Evolutionary conservation across 257 asterid genomes (phyloP).

Genomic region (Sherardia arvensis): DNA sequence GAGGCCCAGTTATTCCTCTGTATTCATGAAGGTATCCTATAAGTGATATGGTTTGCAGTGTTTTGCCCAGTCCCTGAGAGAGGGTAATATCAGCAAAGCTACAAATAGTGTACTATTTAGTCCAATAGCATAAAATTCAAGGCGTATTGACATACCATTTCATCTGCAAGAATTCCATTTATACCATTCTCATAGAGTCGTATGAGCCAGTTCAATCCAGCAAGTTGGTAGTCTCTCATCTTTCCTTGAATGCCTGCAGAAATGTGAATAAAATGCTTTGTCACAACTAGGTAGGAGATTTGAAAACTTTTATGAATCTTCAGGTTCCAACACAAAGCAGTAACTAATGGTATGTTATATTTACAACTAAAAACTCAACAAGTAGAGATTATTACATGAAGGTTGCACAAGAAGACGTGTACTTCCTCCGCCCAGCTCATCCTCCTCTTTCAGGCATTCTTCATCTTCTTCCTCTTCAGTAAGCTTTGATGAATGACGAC

Average conservation of each 20-base stretch:
- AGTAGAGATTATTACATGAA: constrained; percentile 49
- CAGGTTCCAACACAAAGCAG: background rate
- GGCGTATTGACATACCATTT: constrained; percentile 53
- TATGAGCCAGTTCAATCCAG: constrained; percentile 97
- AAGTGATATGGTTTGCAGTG: constrained; percentile 94
- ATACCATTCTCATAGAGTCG: constrained; percentile 96
- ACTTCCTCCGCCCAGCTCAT: constrained; percentile 61
- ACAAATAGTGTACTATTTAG: background rate
- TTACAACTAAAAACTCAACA: background rate
- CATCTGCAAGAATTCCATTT: constrained; percentile 98
- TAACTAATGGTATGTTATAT: background rate
- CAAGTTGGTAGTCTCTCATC: constrained; percentile 99
- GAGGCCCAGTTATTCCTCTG: constrained; percentile 98
- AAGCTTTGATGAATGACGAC: constrained; percentile 95
- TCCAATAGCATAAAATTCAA: background rate
- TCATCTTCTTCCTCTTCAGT: constrained; percentile 99
- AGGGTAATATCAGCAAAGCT: background rate
- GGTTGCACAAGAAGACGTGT: constrained; percentile 92
- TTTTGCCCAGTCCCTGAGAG: constrained; percentile 91
- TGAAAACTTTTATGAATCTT: no score
- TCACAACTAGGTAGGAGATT: background rate
- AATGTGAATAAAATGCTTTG: background rate
- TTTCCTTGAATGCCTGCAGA: constrained; percentile 90
- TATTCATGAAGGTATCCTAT: constrained; percentile 90
- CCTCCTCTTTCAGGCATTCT: constrained; percentile 88